Conservation (phyloP, 305 asterid genomes). For the Plantago lanceolata region DNA sequence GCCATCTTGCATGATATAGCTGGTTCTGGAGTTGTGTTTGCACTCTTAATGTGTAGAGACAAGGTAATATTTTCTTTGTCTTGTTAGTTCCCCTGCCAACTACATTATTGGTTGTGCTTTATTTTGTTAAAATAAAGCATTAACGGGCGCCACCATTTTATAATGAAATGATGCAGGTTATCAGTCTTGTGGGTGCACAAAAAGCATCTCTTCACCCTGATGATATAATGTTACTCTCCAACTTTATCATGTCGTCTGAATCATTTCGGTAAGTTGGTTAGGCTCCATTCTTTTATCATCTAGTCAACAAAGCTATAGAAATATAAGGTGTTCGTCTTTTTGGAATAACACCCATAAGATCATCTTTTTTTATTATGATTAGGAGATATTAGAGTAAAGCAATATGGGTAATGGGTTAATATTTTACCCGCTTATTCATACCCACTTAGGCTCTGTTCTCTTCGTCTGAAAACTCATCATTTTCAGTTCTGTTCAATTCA, state of each 20-base stretch:
- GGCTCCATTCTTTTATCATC: conserved; percentile 14
- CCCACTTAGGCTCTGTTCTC: too few species aligned
- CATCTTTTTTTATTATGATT: background rate
- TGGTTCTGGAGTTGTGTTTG: conserved; percentile 81
- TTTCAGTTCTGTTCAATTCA: too few species aligned
- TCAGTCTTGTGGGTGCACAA: conserved; percentile 89
- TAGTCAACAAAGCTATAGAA: conserved; percentile 18
- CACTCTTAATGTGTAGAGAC: conserved; percentile 90
- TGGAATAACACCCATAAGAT: conserved; percentile 17
- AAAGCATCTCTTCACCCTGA: conserved; percentile 95
- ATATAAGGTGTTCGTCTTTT: conserved; percentile 10
- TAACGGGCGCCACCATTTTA: conserved; percentile 22
- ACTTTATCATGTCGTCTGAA: conserved; percentile 87
- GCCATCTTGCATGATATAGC: conserved; percentile 88
- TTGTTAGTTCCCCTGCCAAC: conserved; percentile 12
- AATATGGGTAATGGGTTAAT: too few species aligned
- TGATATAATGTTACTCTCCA: conserved; percentile 83
- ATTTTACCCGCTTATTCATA: too few species aligned
- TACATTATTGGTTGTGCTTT: background rate
- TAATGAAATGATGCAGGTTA: conserved; percentile 62
- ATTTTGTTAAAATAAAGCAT: background rate
- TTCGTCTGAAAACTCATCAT: too few species aligned
- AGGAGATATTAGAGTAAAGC: background rate
- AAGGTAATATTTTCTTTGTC: conserved; percentile 50
- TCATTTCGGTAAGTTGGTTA: conserved; percentile 66